phyloP scores from a whole-genome alignment of 768 basidiomycete species.

The Coprinopsis marcescibilis region DNA sequence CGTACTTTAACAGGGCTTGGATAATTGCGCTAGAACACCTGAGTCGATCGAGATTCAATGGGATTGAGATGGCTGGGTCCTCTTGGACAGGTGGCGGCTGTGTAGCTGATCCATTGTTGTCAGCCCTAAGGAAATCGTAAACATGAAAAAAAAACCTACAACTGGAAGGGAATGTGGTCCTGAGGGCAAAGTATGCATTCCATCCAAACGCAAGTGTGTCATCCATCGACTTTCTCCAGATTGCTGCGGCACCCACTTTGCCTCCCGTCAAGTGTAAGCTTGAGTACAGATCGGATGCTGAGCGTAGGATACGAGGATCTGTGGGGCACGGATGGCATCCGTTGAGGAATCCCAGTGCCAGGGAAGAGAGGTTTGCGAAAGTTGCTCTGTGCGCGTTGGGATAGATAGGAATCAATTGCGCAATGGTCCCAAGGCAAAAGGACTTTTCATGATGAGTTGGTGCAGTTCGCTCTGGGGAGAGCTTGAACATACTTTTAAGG shows the following conservation, averaged over 20 bases:
- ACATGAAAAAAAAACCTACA: slow-evolving; percentile 28
- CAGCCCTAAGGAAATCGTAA: too few species aligned
- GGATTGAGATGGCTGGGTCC: slow-evolving; percentile 45
- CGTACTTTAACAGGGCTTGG: slow-evolving; percentile 49
- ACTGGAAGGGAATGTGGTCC: slow-evolving; percentile 52
- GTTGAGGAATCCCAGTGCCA: slow-evolving; percentile 52
- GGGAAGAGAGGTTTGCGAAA: slow-evolving; percentile 42
- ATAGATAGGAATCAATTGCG: slow-evolving; percentile 55
- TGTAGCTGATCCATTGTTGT: too few species aligned
- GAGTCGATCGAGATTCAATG: slow-evolving; percentile 58
- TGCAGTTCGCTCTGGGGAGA: not conserved
- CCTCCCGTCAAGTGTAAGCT: slow-evolving; percentile 69
- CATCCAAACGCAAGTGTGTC: slow-evolving; percentile 63
- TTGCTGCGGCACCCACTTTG: slow-evolving; percentile 63
- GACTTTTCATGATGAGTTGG: slow-evolving; percentile 27
- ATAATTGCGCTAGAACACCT: slow-evolving; percentile 48
- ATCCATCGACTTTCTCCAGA: slow-evolving; percentile 75
- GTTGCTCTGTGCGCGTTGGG: slow-evolving; percentile 60
- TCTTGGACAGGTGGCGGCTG: not conserved
- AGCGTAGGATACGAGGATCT: slow-evolving; percentile 31
- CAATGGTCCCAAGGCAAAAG: slow-evolving; percentile 42
- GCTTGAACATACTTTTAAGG: slow-evolving; percentile 44
- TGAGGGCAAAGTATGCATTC: slow-evolving; percentile 50
- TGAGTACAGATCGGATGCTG: slow-evolving; percentile 55
- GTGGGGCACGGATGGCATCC: slow-evolving; percentile 44